A percentile compares a stretch with the other conserved stretches of the same genome.
phyloP scores from a whole-genome alignment of 257 asterid genomes.

The Ballota nigra region DNA sequence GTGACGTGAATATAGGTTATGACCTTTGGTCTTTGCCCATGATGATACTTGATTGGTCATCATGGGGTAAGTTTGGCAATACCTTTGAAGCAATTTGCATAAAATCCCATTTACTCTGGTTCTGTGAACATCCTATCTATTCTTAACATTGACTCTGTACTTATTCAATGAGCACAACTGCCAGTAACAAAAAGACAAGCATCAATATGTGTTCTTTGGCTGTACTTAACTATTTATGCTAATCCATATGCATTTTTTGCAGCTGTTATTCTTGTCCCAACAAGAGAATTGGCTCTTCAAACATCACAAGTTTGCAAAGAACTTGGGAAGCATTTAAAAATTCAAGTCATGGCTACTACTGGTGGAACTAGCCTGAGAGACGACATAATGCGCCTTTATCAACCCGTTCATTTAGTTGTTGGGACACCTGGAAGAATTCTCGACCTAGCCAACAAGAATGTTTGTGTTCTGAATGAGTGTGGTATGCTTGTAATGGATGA shows the following conservation, averaged over 20 bases:
- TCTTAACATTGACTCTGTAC: not conserved
- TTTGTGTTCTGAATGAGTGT: conserved; percentile 64
- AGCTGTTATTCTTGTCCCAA: conserved; percentile 85
- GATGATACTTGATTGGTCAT: not conserved
- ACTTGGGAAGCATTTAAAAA: conserved; percentile 74
- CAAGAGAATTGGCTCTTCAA: conserved; percentile 87
- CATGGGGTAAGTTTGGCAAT: not conserved
- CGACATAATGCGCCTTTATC: conserved; percentile 88
- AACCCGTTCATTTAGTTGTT: conserved; percentile 90
- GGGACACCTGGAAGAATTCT: conserved; percentile 95
- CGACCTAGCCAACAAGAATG: conserved; percentile 72
- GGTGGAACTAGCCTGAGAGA: conserved; percentile 93
- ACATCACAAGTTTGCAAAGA: conserved; percentile 90
- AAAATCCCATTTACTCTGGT: not conserved
- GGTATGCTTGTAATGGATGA: conserved; percentile 78
- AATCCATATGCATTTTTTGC: conserved; percentile 28
- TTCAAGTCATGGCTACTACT: conserved; percentile 82
- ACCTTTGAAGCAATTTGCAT: not conserved
- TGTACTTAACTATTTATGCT: not conserved
- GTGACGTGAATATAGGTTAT: conserved; percentile 15
- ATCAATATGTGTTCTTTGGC: not conserved
- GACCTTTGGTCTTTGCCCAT: conserved; percentile 5
- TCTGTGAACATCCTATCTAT: not conserved
- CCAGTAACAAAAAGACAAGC: not conserved
- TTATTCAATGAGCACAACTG: not conserved